Percentiles rank a stretch among this genome's conserved stretches.
Conservation (phyloP, 352 stramenopile genomes). For the Albugo candida region DNA sequence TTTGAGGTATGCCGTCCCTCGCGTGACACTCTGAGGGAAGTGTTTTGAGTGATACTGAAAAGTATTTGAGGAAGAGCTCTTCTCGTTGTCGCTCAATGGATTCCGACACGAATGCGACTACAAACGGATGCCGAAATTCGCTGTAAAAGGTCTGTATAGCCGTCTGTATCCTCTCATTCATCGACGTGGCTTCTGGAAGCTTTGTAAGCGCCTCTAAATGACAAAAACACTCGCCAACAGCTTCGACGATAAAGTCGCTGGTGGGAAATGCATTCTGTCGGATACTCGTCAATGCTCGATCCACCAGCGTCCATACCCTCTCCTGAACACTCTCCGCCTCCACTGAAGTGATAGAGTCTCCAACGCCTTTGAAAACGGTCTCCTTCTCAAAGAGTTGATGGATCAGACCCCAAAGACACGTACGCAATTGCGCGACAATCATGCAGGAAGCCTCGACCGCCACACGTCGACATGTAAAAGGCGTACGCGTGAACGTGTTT, state of each 20-base stretch:
- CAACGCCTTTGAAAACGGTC: constrained; percentile 5
- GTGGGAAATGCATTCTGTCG: constrained; percentile 16
- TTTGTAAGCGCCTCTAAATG: constrained; percentile 45
- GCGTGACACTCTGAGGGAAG: constrained; percentile 22
- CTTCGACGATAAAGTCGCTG: constrained; percentile 2
- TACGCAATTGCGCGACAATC: constrained; percentile 42
- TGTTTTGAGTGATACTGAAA: constrained; percentile 22
- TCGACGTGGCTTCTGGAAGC: constrained; percentile 30
- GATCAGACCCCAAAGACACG: constrained; percentile 45
- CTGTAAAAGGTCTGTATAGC: constrained; percentile 45
- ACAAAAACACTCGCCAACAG: constrained; percentile 30
- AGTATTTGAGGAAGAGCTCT: constrained; percentile 38
- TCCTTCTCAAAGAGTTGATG: constrained; percentile 50
- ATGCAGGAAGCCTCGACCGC: constrained; percentile 28
- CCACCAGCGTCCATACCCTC: constrained; percentile 35
- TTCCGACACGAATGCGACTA: constrained; percentile 32
- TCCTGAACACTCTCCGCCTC: constrained; percentile 49
- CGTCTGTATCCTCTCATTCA: constrained; percentile 44
- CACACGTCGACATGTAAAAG: constrained; percentile 6
- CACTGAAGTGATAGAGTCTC: constrained; percentile 23
- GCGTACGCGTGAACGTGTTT: constrained; percentile 6
- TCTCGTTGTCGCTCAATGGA: constrained; percentile 16
- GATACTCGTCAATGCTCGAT: constrained; percentile 24
- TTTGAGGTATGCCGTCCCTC: too few species aligned
- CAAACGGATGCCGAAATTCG: constrained; percentile 36